Percentiles rank a stretch among this genome's conserved stretches.
phyloP scores from a whole-genome alignment of 768 basidiomycete species.

The Tylopilus balloui region DNA sequence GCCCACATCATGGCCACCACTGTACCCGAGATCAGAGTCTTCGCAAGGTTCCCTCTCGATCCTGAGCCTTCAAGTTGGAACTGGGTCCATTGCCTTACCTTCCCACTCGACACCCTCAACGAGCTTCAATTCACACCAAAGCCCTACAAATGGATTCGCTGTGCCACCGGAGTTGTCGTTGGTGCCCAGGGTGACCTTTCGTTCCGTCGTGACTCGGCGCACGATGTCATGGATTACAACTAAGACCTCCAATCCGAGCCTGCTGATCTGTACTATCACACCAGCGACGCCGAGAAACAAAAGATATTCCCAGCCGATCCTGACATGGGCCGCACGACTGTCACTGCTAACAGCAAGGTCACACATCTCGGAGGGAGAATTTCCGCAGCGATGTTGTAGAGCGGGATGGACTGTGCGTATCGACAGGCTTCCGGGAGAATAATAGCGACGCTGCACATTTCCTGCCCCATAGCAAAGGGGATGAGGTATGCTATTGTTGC shows the following conservation, averaged over 20 bases:
- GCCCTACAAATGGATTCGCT: slow-evolving; percentile 7
- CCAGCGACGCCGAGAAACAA: background rate
- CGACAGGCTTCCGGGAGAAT: background rate
- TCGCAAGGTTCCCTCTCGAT: background rate
- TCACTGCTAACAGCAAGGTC: background rate
- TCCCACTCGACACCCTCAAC: background rate
- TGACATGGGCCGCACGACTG: background rate
- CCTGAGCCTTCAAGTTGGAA: background rate
- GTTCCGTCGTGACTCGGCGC: background rate
- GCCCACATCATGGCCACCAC: too few relatives aligned
- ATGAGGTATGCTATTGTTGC: background rate
- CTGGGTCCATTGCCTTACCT: slow-evolving; percentile 2
- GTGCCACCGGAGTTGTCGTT: slow-evolving; percentile 2
- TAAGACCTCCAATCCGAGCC: background rate
- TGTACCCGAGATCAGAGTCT: background rate
- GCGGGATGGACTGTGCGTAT: background rate
- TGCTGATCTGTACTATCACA: slow-evolving; percentile 3
- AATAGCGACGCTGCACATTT: slow-evolving; percentile 1
- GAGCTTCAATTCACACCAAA: background rate
- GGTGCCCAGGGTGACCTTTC: background rate
- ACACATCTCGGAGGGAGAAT: background rate
- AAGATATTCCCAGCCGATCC: slow-evolving; percentile 4
- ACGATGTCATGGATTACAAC: background rate
- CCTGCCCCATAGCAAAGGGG: slow-evolving; percentile 3
- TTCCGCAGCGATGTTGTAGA: background rate